Evolutionary conservation across 2,329 filamentous ascomycete species (phyloP).

Genomic region (Salinomyces thailandicus): DNA sequence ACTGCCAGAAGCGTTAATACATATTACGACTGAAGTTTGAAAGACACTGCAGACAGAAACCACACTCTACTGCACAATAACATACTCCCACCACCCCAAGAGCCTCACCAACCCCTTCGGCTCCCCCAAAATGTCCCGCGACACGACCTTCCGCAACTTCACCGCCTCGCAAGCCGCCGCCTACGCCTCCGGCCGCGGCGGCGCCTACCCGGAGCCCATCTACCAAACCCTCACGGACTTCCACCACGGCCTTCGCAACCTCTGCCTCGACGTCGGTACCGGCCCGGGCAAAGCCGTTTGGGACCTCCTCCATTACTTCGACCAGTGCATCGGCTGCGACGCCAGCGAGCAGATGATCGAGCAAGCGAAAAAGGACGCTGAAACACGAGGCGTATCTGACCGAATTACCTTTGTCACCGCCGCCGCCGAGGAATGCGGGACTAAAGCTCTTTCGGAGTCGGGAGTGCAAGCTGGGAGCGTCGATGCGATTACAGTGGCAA

Average conservation of each 20-base stretch:
- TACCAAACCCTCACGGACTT: constrained; percentile 39
- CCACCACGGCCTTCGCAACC: constrained; percentile 36
- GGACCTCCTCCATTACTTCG: constrained; percentile 38
- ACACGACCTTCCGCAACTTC: constrained; percentile 40
- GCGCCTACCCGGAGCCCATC: constrained; percentile 36
- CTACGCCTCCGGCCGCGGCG: constrained; percentile 35
- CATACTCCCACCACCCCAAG: not conserved
- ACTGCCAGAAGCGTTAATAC: too few relatives aligned
- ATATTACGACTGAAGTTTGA: too few relatives aligned
- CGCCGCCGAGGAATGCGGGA: constrained; percentile 9
- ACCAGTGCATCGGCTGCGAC: constrained; percentile 41
- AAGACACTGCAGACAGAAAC: too few relatives aligned
- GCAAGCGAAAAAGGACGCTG: constrained; percentile 28
- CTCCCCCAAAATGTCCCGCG: constrained; percentile 10
- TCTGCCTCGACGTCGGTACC: constrained; percentile 45
- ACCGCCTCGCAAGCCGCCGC: constrained; percentile 32
- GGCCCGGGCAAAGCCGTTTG: constrained; percentile 44
- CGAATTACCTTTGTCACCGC: constrained; percentile 8
- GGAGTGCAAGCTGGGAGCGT: not conserved
- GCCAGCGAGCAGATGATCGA: constrained; percentile 44
- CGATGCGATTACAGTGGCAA: constrained; percentile 17
- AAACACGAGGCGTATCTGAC: constrained; percentile 2
- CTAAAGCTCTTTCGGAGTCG: not conserved
- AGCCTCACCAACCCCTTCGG: not conserved
- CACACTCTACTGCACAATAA: not conserved